These are phyloP conservation scores for Strobilomyces dryophilus DNA, from an alignment of 768 basidiomycete genomes.

Conservation along the genomic window DNA sequence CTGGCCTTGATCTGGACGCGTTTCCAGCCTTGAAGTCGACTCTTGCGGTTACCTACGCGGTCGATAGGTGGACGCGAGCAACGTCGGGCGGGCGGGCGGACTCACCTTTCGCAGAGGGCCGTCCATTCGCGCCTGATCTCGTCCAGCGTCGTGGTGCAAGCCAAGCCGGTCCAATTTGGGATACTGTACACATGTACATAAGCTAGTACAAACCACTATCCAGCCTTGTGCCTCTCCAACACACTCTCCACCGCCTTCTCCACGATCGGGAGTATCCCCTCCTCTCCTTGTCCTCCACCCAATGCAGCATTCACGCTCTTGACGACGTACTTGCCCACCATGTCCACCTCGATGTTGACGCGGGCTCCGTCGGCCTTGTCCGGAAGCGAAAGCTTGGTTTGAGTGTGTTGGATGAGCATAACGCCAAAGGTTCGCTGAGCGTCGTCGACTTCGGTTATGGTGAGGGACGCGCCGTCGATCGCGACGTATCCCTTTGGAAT, in stretches of 20 bases:
- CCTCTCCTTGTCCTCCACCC: constrained; percentile 46
- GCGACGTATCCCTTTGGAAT: constrained; percentile 94
- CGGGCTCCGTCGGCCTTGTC: constrained; percentile 70
- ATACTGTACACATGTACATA: background rate
- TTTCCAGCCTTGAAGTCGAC: constrained; percentile 38
- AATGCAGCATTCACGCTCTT: constrained; percentile 76
- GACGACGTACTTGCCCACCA: constrained; percentile 88
- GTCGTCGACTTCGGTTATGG: constrained; percentile 77
- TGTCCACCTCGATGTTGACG: constrained; percentile 95
- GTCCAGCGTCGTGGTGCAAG: constrained; percentile 7
- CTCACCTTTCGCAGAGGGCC: constrained; percentile 44
- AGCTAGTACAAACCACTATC: background rate
- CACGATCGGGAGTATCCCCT: constrained; percentile 44
- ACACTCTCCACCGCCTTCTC: constrained; percentile 57
- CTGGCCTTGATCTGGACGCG: constrained; percentile 40
- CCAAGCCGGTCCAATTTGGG: background rate
- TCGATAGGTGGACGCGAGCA: constrained; percentile 11
- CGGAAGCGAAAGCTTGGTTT: constrained; percentile 78
- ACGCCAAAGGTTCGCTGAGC: constrained; percentile 64
- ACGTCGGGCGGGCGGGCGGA: background rate
- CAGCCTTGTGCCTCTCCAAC: background rate
- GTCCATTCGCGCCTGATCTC: no score
- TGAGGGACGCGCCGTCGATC: constrained; percentile 92
- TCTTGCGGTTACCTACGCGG: constrained; percentile 49
- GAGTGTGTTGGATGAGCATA: constrained; percentile 96